Evolutionary conservation across 2,329 filamentous ascomycete species (phyloP), one percentile per base, ranked within the genome.

Genomic region (Clonostachys byssicola): DNA sequence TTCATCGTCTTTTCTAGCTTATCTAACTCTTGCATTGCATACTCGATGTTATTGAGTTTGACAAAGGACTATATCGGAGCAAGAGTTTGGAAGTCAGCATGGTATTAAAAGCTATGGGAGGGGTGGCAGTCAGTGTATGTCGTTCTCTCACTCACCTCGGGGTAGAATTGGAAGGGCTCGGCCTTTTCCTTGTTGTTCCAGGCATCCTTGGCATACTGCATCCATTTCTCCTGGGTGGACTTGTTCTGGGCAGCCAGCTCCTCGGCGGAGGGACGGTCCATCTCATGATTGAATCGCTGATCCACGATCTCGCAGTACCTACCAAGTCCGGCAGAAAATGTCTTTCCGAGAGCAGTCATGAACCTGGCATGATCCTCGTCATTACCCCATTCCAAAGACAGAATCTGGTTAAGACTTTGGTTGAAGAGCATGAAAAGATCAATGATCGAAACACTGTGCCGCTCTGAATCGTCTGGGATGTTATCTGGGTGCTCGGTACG

Each of bases 1-100:
- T 96, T 92, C 74, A 97, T 89, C 49, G 86, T 83, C 60, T 81
- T 85, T 63, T 97, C 92, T 7, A 99, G 77, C 64, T 88, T 90
- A 63, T 99, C 94, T 45, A 99, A 78, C 60, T 95, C 89, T 48
- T 91, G 81, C 70, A 95, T 91, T 6, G 92, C 92, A 67, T 90
- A 97, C 67, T 96, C 92, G 54, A 99, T 85, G 60, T 99, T 95
- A 74, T 99, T 99, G 56, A 99, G 80, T 68, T 97, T 99, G 52
- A 99, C 91, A 58, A 99, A 88, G 6, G 92, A 96, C 89, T 96
- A 55, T 40, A 41, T 42, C 13, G 6, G 13, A 46, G 54, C 23
- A 30, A 10, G 23, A 30, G 23, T 10, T 9, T 8, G 23, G 23
- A 30, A 30, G 23, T 71, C 59, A 71, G 65, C 23, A 42, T 17